Base-by-base conservation (phyloP, 176 grass and related monocot species). In the Leersia perrieri region DNA sequence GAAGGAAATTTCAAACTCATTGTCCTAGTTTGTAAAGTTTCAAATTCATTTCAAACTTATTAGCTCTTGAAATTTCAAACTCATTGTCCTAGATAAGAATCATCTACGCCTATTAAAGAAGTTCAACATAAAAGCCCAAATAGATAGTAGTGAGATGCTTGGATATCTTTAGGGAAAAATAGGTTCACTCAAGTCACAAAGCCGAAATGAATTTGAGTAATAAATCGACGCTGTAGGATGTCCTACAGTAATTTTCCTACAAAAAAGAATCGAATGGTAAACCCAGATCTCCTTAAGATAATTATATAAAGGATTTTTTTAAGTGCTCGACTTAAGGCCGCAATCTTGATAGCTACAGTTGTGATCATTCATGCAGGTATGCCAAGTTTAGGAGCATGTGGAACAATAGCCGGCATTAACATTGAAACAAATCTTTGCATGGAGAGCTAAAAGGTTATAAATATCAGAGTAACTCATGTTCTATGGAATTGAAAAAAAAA, bases 11-110 rank as follows among this genome's bases (percentile, higher is more conserved):
- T 45, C 6, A 29, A 70, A 49, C 4, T 66, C 67, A 53, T 51
- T 71, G 11, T 22, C 25, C 30, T 76, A 69, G 23, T 68, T 69
- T 45, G 5, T 83, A 84, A 33, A n/a, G n/a, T n/a, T n/a, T n/a
- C n/a, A n/a, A n/a, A n/a, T n/a, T n/a, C n/a, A n/a, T n/a, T n/a
- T n/a, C 1, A 26, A 40, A 68, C 29, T 82, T 72, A 25, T n/a
- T n/a, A n/a, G n/a, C n/a, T n/a, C n/a, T n/a, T n/a, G 3, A 49
- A 82, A 51, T 26, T 29, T 45, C 6, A 29, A 70, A 49, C 4
- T 66, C 67, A 53, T 51, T 71, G 11, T 22, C 25, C 30, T 76
- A 69, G 23, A 60, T 69, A 25, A 11, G 22, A 28, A 76, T 61
- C 11, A 57, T 11, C 51, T 42, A 33, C 16, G n/a, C 12, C 25